These are phyloP conservation scores for Geotrichum histeridarum DNA, from an alignment of 1,139 yeast genomes.

Conservation along the genomic window DNA sequence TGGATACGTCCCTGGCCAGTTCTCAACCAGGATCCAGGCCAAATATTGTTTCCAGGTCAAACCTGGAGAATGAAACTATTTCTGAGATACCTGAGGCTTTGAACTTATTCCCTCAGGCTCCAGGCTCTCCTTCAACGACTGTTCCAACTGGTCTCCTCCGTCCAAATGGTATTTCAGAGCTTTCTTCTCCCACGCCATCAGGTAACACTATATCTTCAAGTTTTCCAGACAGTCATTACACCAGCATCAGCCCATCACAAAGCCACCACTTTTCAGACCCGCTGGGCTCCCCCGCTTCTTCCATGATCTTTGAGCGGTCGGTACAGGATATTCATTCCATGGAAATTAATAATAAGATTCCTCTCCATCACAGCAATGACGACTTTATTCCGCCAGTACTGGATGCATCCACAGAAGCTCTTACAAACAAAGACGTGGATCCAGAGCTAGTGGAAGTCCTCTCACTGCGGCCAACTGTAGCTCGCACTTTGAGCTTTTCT, in stretches of 20 bases:
- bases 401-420: constrained; percentile 67
- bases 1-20: too few relatives aligned
- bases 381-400: constrained; percentile 79
- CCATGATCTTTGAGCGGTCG: constrained; percentile 40
- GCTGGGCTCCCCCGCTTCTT: constrained; percentile 32
- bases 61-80: too few relatives aligned
- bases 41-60: too few relatives aligned
- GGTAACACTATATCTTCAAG: background rate
- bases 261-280: constrained; percentile 7
- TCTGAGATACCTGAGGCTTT: too few relatives aligned
- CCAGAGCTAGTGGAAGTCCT: constrained; percentile 67
- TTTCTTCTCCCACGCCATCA: background rate
- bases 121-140: too few relatives aligned
- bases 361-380: constrained; percentile 51
- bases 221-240: background rate
- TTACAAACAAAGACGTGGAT: constrained; percentile 49
- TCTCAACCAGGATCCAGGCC: too few relatives aligned
- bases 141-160: too few relatives aligned
- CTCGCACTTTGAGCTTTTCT: constrained; percentile 12
- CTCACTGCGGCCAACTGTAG: constrained; percentile 43
- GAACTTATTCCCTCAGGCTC: too few relatives aligned
- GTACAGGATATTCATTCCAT: constrained; percentile 34
- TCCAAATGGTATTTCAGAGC: too few relatives aligned
- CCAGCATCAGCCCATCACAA: constrained; percentile 5
- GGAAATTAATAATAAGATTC: constrained; percentile 30